Evolutionary conservation across 1,284 basidiomycete species (phyloP), one percentile per base, ranked within the genome.

Genomic region (Boletus smithii): DNA sequence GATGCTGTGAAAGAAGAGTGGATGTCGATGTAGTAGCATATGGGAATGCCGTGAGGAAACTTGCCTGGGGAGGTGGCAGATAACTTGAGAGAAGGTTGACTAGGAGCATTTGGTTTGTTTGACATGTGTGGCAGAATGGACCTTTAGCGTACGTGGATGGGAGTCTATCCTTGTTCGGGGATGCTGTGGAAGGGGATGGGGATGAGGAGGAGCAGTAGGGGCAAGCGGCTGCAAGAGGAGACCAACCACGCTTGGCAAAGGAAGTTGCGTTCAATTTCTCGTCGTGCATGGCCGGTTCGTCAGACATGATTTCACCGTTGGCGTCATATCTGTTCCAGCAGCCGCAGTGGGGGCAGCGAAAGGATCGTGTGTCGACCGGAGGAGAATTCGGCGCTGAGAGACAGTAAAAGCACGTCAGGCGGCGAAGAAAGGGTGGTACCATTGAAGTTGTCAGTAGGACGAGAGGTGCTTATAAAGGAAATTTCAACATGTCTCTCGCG

Each of bases 21-120:
- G 24, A 31, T 24, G 42, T 46, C 41, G 27, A 34, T 20, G 13
- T 18, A 16, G 29, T 13, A 16, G 29, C 3, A 22, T 17, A 23
- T n/a, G 35, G 3, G 26, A 42, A 14, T 24, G 11, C 0, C 7
- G 27, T 0, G 23, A 41, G 14, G n/a, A 7, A 16, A 69, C 77
- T 60, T 62, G 80, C 89, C 61, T 75, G 73, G 14, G 73, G 78
- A 48, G 72, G 70, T 40, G 92, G 91, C 0, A 95, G 77, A 63
- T 95, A 97, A 56, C 89, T 92, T 5, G 91, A 88, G 23, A 95
- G 70, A 44, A 97, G 75, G 63, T 93, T 90, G 53, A 91, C 74
- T 43, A 92, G 74, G 24, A 97, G 76, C 67, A 82, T 85, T 62
- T 95, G 90, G 67, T 95, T 95, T n/a, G 89, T 89, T 53, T 87